Base-by-base conservation (phyloP, 768 basidiomycete species). In the Exidia glandulosa region DNA sequence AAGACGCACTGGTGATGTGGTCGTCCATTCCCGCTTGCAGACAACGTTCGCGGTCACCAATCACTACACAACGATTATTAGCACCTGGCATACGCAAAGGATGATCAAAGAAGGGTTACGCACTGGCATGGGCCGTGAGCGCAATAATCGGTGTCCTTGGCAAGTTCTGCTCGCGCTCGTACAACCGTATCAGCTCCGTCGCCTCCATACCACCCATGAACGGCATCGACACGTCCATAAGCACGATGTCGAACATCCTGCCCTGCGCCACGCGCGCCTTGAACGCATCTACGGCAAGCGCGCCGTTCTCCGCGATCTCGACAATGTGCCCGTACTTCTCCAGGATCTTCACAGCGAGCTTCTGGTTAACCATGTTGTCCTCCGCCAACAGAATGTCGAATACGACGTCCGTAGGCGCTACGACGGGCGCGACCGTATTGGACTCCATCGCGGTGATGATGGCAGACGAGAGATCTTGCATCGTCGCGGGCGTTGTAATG, bases 121-220 rank as follows among this genome's bases (percentile, higher is more conserved):
- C 64, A 91, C 90, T 97, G 56, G 95, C 95, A 73, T 99, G 95
- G 2, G 95, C 95, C 1, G 96, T 98, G 41, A 99, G 77, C 1
- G 96, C 96, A 66, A 98, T 92, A 65, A 99, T 98, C 0, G 96
- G 95, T 5, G 85, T 91, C 2, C 85, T 80, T 16, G 82, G 69
- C 32, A 92, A 75, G 7, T 83, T 79, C 63, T 83, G 83, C 63
- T 85, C 79, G 69, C 79, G 74, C 75, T 98, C 95, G 68, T 85
- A 91, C 36, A 83, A 80, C 57, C 95, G 84, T 62, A 97, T 96
- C 60, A 91, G 77, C 64, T 93, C 87, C 0, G 96, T 99, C 1
- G 95, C 92, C 72, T 99, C 94, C 86, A 95, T 92, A 63, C 95
- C 94, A 56, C 94, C 94, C 92, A 98, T 97, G 73, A 94, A 87